Conservation (phyloP, 2,329 filamentous ascomycete genomes). For the Epichloe sylvatica region DNA sequence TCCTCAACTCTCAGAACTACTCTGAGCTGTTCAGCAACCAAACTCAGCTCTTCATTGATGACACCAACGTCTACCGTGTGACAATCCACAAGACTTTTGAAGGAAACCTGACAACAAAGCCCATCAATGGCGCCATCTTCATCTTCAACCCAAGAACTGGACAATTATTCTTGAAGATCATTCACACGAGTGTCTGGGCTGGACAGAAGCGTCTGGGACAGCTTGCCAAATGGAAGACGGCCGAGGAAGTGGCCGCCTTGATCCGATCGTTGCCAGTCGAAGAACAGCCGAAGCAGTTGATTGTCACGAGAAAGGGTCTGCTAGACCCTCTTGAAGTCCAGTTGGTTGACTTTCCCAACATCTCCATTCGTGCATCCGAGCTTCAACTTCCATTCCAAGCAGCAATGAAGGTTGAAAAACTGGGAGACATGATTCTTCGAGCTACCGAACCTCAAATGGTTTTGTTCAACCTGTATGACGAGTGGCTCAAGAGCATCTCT, state of each 20-base stretch:
- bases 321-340: constrained; percentile 95
- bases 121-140: constrained; percentile 98
- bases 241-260: constrained; percentile 95
- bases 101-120: constrained; percentile 96
- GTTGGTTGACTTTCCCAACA: constrained; percentile 95
- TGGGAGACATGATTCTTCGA: constrained; percentile 96
- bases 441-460: constrained; percentile 99
- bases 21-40: constrained; percentile 98
- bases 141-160: constrained; percentile 99
- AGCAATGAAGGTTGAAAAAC: constrained; percentile 98
- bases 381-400: constrained; percentile 96
- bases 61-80: constrained; percentile 97
- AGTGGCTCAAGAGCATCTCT: constrained; percentile 96
- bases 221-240: constrained; percentile 98
- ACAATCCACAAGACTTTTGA: constrained; percentile 99
- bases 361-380: constrained; percentile 94
- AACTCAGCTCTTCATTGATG: constrained; percentile 96
- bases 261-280: constrained; percentile 92
- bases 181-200: constrained; percentile 98
- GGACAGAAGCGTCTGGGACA: constrained; percentile 98
- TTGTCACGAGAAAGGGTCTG: constrained; percentile 93
- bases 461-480: constrained; percentile 95
- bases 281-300: constrained; percentile 97
- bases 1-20: constrained; percentile 98
- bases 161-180: constrained; percentile 96